Conservation (phyloP, 257 asterid genomes). For the Marsdenia floribunda region DNA sequence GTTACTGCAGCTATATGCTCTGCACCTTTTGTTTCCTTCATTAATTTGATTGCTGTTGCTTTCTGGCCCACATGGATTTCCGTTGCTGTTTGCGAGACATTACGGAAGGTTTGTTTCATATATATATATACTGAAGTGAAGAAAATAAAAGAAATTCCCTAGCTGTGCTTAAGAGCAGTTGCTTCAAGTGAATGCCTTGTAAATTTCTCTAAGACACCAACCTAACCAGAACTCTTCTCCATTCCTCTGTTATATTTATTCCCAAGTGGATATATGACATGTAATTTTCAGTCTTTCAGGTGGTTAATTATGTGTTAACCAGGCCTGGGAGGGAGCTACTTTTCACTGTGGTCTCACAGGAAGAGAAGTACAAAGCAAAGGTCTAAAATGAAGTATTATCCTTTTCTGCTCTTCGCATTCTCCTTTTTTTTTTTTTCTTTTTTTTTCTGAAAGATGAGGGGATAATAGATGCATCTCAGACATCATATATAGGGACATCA, state of each 20-base stretch:
- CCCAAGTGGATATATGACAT: constrained; percentile 1
- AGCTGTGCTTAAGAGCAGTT: neutral
- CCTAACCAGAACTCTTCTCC: neutral
- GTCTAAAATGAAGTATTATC: constrained; percentile 25
- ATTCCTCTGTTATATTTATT: neutral
- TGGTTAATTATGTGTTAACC: constrained; percentile 75
- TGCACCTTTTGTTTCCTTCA: constrained; percentile 69
- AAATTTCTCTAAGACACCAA: neutral
- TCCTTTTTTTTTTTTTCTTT: neutral
- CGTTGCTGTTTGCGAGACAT: constrained; percentile 80
- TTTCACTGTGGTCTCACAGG: constrained; percentile 86
- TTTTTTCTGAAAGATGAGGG: neutral
- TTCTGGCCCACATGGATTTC: constrained; percentile 95
- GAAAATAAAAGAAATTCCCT: neutral
- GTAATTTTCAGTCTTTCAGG: constrained; percentile 40
- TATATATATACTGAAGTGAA: neutral
- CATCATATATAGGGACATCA: neutral
- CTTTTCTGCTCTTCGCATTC: neutral
- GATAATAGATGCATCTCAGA: neutral
- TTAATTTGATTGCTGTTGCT: constrained; percentile 76
- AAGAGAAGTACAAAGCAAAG: constrained; percentile 98
- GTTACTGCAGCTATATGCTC: constrained; percentile 78
- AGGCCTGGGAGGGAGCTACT: constrained; percentile 97
- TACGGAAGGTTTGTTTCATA: constrained; percentile 64
- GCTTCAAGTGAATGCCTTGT: neutral